phyloP scores from a whole-genome alignment of 148 eudicot genomes.

The Gaultheria prostrata region DNA sequence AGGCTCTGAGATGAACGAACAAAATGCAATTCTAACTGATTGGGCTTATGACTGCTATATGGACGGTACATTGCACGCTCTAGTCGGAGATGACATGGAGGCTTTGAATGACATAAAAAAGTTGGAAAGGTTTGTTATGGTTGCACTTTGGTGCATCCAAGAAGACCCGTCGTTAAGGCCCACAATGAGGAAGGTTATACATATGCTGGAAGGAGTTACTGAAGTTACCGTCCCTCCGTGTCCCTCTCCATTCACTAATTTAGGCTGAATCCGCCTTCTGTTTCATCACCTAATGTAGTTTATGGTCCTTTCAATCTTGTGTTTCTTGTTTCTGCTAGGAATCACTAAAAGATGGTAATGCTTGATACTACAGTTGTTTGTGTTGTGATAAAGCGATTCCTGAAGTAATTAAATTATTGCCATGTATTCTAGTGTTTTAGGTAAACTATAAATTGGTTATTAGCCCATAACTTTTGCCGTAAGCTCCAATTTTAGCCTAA shows the following conservation, averaged over 20 bases:
- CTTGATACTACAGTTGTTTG: background rate
- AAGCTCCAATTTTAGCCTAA: too few species aligned
- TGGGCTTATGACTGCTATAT: background rate
- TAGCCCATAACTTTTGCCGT: too few species aligned
- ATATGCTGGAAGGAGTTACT: constrained; percentile 29
- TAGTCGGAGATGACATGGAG: background rate
- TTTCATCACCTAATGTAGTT: background rate
- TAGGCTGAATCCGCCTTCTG: background rate
- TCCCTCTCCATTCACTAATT: background rate
- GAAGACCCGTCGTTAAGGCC: constrained; percentile 23
- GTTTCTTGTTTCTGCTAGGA: background rate
- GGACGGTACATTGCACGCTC: background rate
- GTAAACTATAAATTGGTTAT: background rate
- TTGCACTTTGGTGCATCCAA: constrained; percentile 13
- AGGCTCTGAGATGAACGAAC: background rate
- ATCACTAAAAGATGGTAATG: background rate
- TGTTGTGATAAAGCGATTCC: background rate
- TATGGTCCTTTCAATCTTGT: background rate
- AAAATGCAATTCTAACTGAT: background rate
- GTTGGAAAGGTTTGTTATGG: background rate
- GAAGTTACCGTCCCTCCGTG: constrained; percentile 17
- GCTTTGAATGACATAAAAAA: background rate
- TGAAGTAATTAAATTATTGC: background rate
- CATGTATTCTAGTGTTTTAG: background rate
- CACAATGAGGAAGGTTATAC: constrained; percentile 17